phyloP scores from a whole-genome alignment of 1,139 yeast genomes.

The Scheffersomyces lignicola region DNA sequence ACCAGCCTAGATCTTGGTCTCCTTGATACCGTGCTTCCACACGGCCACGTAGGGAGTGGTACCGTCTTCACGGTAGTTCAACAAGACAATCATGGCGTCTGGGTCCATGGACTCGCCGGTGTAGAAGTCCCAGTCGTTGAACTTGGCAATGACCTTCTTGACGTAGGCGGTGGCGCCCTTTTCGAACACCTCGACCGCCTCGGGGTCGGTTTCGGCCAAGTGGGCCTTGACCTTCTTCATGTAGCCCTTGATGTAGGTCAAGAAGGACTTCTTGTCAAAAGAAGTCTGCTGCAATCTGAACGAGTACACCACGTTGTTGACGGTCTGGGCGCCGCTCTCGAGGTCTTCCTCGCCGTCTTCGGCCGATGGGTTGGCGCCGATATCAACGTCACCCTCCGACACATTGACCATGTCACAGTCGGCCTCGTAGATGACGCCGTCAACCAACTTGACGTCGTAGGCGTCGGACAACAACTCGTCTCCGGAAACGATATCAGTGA shows the following conservation, averaged over 20 bases:
- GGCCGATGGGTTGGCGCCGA: slow-evolving; percentile 99
- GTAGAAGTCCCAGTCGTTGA: slow-evolving; percentile 99
- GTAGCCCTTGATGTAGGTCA: slow-evolving; percentile 96
- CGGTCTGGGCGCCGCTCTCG: slow-evolving; percentile 84
- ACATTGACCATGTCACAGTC: slow-evolving; percentile 91
- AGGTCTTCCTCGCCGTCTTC: slow-evolving; percentile 83
- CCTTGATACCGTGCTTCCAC: slow-evolving; percentile 98
- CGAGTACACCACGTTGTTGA: slow-evolving; percentile 97
- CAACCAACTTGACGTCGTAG: slow-evolving; percentile 84
- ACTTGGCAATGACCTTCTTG: slow-evolving; percentile 91
- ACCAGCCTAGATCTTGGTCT: slow-evolving; percentile 78
- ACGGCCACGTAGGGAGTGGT: slow-evolving; percentile 93
- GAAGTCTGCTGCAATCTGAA: slow-evolving; percentile 95
- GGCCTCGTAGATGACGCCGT: slow-evolving; percentile 92
- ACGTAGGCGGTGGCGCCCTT: slow-evolving; percentile 95
- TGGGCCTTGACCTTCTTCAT: slow-evolving; percentile 92
- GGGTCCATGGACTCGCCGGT: slow-evolving; percentile 99
- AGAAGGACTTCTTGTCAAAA: slow-evolving; percentile 96
- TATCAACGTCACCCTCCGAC: slow-evolving; percentile 84
- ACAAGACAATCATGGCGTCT: slow-evolving; percentile 95
- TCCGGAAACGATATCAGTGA: slow-evolving; percentile 77
- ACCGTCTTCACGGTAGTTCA: slow-evolving; percentile 99
- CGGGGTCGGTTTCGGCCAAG: slow-evolving; percentile 88
- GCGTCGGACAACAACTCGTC: slow-evolving; percentile 99
- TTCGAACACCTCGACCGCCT: slow-evolving; percentile 81